Evolutionary conservation across 805 yeast genomes (phyloP).

Genomic region (Cyberlindnera euphorbiiphila): DNA sequence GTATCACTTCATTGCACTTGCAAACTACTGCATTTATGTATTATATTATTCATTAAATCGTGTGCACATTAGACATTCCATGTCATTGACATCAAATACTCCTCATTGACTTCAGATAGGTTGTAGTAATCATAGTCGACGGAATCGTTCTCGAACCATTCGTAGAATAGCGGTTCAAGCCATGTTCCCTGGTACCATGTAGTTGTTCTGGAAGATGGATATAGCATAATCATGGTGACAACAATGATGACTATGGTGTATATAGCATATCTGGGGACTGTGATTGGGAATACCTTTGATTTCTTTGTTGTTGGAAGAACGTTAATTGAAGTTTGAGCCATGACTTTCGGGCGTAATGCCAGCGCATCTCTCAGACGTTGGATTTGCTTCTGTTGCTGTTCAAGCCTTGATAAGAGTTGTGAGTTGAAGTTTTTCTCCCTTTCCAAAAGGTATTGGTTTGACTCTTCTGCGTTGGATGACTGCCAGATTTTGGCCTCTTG

Average conservation of each 20-base stretch:
- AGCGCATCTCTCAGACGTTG: slow-evolving; percentile 13
- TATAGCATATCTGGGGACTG: neutral
- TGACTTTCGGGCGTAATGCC: slow-evolving; percentile 3
- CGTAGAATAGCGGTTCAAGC: slow-evolving; percentile 17
- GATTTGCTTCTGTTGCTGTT: slow-evolving; percentile 20
- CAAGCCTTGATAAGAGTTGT: slow-evolving; percentile 18
- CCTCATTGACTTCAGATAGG: slow-evolving; percentile 17
- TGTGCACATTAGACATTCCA: neutral
- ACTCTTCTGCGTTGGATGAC: slow-evolving; percentile 6
- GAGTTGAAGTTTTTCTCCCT: slow-evolving; percentile 15
- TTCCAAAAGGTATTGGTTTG: slow-evolving; percentile 4
- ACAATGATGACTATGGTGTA: neutral
- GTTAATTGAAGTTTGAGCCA: neutral
- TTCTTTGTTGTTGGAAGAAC: neutral
- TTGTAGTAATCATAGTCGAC: slow-evolving; percentile 26
- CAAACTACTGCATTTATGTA: too few relatives aligned
- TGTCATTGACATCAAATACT: slow-evolving; percentile 12
- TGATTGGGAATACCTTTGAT: neutral
- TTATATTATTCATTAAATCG: slow-evolving; percentile 1
- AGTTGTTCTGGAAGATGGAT: neutral
- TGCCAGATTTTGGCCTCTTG: slow-evolving; percentile 11
- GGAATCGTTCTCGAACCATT: slow-evolving; percentile 15
- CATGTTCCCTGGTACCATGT: slow-evolving; percentile 20
- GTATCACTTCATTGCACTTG: too few relatives aligned
- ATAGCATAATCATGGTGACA: neutral